Evolutionary conservation across 2,329 filamentous ascomycete genomes (phyloP).

Genomic region (Colletotrichum somersetense): DNA sequence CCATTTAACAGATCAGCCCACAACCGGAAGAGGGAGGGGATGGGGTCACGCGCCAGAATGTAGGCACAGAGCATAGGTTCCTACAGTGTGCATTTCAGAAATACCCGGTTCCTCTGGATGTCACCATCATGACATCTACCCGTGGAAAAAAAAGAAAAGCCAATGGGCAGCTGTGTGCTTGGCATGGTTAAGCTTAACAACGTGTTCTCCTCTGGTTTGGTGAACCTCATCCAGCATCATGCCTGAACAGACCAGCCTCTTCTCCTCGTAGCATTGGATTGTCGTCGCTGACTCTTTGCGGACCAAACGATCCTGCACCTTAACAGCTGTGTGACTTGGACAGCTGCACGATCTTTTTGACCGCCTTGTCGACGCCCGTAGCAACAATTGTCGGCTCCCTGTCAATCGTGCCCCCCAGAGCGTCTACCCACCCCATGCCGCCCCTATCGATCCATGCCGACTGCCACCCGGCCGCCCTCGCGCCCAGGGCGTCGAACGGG

Average conservation of each 20-base stretch:
- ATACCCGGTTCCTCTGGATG: not conserved
- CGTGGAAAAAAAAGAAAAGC: not conserved
- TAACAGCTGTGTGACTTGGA: not conserved
- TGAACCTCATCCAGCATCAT: slow-evolving; percentile 1
- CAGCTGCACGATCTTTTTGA: slow-evolving; percentile 51
- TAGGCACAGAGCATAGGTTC: not conserved
- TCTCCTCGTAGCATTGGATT: not conserved
- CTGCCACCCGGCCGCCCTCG: slow-evolving; percentile 70
- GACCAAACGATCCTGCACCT: not conserved
- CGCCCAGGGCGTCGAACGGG: slow-evolving; percentile 79
- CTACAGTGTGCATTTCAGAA: not conserved
- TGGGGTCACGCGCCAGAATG: not conserved
- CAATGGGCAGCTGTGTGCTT: not conserved
- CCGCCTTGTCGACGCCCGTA: slow-evolving; percentile 68
- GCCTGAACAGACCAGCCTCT: not conserved
- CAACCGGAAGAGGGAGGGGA: no score
- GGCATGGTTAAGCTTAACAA: slow-evolving; percentile 10
- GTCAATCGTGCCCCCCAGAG: slow-evolving; percentile 60
- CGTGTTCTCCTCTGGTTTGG: not conserved
- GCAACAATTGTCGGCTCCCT: slow-evolving; percentile 67
- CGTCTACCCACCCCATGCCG: slow-evolving; percentile 75
- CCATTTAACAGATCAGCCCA: not conserved
- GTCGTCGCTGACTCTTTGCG: not conserved
- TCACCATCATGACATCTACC: slow-evolving; percentile 5
- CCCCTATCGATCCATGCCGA: slow-evolving; percentile 76